Percentiles rank a stretch among this genome's conserved stretches.
phyloP scores from a whole-genome alignment of 768 basidiomycete genomes.

The Suillus americanus region DNA sequence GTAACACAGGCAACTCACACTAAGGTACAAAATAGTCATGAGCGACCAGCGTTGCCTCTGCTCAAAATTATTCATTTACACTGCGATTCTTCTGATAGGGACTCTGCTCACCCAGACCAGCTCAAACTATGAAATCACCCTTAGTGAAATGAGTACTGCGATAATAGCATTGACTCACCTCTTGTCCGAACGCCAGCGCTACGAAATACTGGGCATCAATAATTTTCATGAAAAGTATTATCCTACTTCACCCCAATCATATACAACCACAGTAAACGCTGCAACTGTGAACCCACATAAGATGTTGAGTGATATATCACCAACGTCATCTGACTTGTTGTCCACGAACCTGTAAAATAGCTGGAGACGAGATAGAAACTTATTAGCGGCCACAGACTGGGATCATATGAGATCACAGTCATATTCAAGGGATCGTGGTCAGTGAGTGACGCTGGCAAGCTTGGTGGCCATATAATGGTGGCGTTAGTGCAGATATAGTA shows the following conservation, averaged over 20 bases:
- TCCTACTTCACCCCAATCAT: background rate
- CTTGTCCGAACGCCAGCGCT: background rate
- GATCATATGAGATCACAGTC: background rate
- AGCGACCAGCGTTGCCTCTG: background rate
- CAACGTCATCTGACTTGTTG: no score
- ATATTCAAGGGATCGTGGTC: background rate
- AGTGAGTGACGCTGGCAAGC: background rate
- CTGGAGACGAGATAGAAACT: background rate
- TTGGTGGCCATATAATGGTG: background rate
- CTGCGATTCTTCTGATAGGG: background rate
- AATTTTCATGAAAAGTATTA: background rate
- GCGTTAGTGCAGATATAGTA: background rate
- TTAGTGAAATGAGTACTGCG: no score
- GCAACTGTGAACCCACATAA: background rate
- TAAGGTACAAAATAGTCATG: background rate
- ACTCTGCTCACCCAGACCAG: background rate
- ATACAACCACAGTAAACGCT: background rate
- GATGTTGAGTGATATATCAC: background rate
- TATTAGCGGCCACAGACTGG: background rate
- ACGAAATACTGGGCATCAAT: background rate
- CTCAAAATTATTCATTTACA: background rate
- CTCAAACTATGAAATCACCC: background rate
- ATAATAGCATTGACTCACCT: background rate
- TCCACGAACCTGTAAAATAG: background rate
- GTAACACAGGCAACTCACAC: background rate